Base-by-base conservation (phyloP, 371 early-diverging fungal species). In the Mortierella polycephala region DNA sequence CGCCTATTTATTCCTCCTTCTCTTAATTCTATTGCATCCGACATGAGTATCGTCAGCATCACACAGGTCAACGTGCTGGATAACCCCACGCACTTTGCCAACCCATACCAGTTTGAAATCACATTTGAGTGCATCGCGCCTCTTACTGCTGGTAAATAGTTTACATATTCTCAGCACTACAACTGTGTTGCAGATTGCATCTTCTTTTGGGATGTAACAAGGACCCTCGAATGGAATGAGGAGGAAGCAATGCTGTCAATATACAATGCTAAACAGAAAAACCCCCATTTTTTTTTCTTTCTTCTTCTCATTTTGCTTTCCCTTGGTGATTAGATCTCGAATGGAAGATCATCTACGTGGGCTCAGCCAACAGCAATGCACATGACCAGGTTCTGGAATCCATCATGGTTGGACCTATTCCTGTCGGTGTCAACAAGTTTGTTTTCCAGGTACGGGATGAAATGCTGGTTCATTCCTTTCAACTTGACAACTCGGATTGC, bases 371-470 rank as follows among this genome's bases (percentile, higher is more conserved):
- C 71, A 89, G 88, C 71, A 88, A 88, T 61, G 85, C 90, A 59
- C 87, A 92, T 58, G 99, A 99, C 83, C 98, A 97, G 84, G 94
- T 91, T 30, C 90, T 99, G 50, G 99, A 99, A 75, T 91, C 92
- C 57, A 93, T 98, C 60, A 89, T 95, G 86, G 97, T 99, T 11
- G 99, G 99, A 1, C 99, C 99, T 46, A 90, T 98, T 20, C 99
- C 99, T 37, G 91, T 96, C n/a, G 99, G 98, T 45, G 86, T 96
- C 44, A 96, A 93, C 88, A 95, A 94, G 85, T 99, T 99, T 82
- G 83, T 94, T 61, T 93, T 98, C 71, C 85, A 93, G 89, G 95
- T 94, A 88, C 30, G 47, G 30, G 4, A 30, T 30, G 30, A 4
- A 30, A 30, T 30, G 30, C 30, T 30, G 30, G 30, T 30, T 30